Evolutionary conservation across 148 eudicot genomes (phyloP), one percentile per base, ranked within the genome.

Genomic region (Fagopyrum homotropicum): DNA sequence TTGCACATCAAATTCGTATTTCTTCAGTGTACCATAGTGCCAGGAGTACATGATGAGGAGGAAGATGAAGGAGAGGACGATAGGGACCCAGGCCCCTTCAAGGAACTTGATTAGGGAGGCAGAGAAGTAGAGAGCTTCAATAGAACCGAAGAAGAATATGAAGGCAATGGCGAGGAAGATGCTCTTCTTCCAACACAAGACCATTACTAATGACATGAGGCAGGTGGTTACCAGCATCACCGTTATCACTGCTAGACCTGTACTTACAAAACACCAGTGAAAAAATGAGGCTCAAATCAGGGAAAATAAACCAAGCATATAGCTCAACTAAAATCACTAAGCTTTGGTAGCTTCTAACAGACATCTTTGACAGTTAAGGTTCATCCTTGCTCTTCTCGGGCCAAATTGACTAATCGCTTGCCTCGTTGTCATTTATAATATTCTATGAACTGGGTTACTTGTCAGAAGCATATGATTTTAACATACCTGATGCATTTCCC

Each of bases 211-310:
- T 11, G 97, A 95, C 99, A 95, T 95, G 19, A 95, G 88, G 86
- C 99, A 95, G 5, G 99, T 95, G 45, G 99, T 95, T 44, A 95
- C 99, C 74, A 95, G 85, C 99, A 95, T 95, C 17, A 95, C 99
- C 0, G 99, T 95, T 72, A 95, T 95, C 70, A 92, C 97, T 45
- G 99, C 99, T 82, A 95, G 85, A 89, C 99, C 98, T 94, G 85
- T 72, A 29, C 77, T 47, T 45, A 47, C 0, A n/a, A 12, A 12
- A 8, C 54, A 14, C 12, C 4, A 46, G 46, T 17, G 10, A 1
- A 71, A 3, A 2, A 64, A 35, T 11, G n/a, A 14, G 17, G 6
- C 10, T 1, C 26, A 22, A 22, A 22, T 22, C 26, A 22, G 0
- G 26, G 26, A 22, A 22, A 22, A 0, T 1, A 60, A 60, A 7